Base-by-base conservation (phyloP, 179 eudicot species). In the Vitellaria paradoxa region DNA sequence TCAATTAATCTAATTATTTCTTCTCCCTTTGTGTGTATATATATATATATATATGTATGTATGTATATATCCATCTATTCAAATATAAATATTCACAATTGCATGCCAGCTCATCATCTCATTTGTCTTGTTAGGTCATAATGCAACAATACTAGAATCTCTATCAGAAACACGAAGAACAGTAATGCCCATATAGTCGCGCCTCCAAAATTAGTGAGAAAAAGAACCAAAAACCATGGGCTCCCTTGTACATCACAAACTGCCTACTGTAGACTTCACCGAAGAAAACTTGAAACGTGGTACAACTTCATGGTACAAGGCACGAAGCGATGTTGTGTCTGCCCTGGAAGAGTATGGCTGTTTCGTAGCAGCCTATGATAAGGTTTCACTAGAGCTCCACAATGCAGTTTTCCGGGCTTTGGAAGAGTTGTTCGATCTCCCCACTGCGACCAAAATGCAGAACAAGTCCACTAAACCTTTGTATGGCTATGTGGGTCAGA, bases 321-420 rank as follows among this genome's bases (percentile, higher is more conserved):
- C 88, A 17, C 69, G 88, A 74, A 73, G 76, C 24, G 73, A 81
- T 14, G 87, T 85, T 11, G 80, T 81, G 24, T 70, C 50, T 40
- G 94, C 94, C 57, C 84, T 92, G 1, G 93, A 92, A 81, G 85
- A 89, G n/a, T 90, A 89, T 26, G 94, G 93, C n/a, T 92, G 97
- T 74, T 90, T 92, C 49, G 82, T 90, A 49, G 97, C 88, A 7
- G 73, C 66, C 21, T 92, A 79, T 65, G 90, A 89, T 70, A 83
- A 81, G 59, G 82, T 90, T 24, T 67, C 91, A 24, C 9, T 53
- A 20, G 78, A 87, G 55, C 85, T 90, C 53, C 90, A 89, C 57
- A 20, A 82, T 74, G 77, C 74, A 5, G 91, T 83, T 24, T 86
- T 92, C 63, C 53, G 78, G 12, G 89, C 86, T 20, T 9, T 88